Evolutionary conservation across 371 early-diverging fungal species (phyloP), one percentile per base, ranked within the genome.

Genomic region (Conidiobolus incongruus): DNA sequence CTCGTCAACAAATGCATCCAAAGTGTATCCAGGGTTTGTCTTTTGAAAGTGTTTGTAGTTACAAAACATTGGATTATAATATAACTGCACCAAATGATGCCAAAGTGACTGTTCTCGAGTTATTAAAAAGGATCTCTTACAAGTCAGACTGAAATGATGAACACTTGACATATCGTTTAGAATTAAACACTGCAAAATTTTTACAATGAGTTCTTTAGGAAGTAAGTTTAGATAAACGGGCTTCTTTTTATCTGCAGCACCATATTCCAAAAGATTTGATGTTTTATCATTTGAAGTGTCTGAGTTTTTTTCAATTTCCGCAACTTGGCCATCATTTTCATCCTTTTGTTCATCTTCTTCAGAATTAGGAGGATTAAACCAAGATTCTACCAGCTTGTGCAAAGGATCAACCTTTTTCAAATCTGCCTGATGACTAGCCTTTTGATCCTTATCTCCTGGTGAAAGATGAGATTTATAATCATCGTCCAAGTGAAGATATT

Each of bases 51-150:
- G 8, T 2, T 12, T 0, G 19, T 40, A 38, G 22, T 26, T 13
- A 20, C 21, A 8, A 8, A 1, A 4, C 12, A 15, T 17, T 2
- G 34, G 40, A 24, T 32, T 26, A 29, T 45, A 31, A 12, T 15
- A 31, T 15, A 41, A 36, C 33, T 48, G 16, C 34, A 44, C 28
- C 39, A 44, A 40, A 19, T 33, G 24, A 40, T 44, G 17, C 40
- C 40, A 38, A 20, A 37, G 31, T n/a, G 4, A 6, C 8, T 38
- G 53, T 49, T 44, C 54, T 46, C 66, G 63, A 61, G 36, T 61
- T 49, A 5, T 59, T 59, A 39, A 51, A 44, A 36, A 52, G 62
- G 4, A 48, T 31, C 40, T 50, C 28, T 28, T 51, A 12, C 20
- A 44, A 13, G 15, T 11, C 12, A 10, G 11, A 6, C 24, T 5